phyloP scores from a whole-genome alignment of 2,329 filamentous ascomycete species.

The Fusarium sp. region DNA sequence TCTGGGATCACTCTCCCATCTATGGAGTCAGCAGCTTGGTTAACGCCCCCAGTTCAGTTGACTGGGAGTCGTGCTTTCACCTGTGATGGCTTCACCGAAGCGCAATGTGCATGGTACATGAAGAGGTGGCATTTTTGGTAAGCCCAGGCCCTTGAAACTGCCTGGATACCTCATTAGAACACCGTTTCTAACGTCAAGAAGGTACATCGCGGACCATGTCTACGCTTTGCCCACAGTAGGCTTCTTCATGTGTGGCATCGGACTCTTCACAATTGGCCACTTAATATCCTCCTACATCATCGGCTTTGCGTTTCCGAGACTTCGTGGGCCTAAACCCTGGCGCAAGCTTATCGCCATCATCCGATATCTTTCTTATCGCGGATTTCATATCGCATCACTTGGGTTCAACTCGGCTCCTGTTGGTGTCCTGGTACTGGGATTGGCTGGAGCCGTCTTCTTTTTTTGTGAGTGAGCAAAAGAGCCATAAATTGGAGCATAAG shows the following conservation, averaged over 20 bases:
- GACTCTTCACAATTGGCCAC: background rate
- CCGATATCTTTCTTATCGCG: background rate
- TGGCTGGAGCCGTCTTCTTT: background rate
- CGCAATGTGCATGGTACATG: background rate
- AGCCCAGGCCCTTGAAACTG: background rate
- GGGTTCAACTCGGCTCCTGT: background rate
- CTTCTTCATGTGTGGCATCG: background rate
- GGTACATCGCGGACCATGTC: background rate
- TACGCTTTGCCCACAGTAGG: background rate
- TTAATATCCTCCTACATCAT: background rate
- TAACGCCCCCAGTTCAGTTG: background rate
- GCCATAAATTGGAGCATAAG: too few relatives aligned
- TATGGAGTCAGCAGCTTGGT: background rate
- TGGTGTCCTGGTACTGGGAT: background rate
- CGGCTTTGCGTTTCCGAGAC: background rate
- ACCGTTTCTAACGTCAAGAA: background rate
- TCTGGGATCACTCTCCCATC: rapidly evolving
- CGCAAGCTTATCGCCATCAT: rapidly evolving
- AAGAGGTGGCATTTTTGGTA: background rate
- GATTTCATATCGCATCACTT: background rate
- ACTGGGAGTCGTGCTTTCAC: background rate
- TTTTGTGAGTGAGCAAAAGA: background rate
- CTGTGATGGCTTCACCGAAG: background rate
- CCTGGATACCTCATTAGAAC: rapidly evolving
- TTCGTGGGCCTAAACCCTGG: rapidly evolving